Evolutionary conservation across 2,329 filamentous ascomycete species (phyloP), one percentile per base, ranked within the genome.

Genomic region (Fusarium virguliforme): DNA sequence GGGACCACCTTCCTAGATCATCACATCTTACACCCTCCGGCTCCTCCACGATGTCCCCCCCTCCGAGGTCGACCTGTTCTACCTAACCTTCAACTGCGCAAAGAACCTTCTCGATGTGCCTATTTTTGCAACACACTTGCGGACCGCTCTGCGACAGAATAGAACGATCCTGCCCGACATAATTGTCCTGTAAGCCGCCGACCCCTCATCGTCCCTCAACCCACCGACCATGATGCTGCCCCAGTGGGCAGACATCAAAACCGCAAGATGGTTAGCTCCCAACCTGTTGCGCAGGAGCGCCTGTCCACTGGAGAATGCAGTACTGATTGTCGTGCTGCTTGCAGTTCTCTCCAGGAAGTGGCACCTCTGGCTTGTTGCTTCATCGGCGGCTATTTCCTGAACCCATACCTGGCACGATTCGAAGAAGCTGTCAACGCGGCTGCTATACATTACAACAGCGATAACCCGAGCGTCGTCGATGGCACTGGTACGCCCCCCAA

Each of bases 81-180:
- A 97, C 69, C 81, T 97, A 60, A 97, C 95, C 10, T 97, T 96
- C 85, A 98, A 98, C 79, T 97, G 94, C 77, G 95, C 88, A 34
- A 92, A 93, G 73, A 86, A 86, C 60, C 82, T 90, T 8, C 89
- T 97, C 76, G 86, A 95, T 73, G 85, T 90, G 24, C 84, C 90
- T 38, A 85, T 89, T 57, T 94, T 98, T 75, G 90, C 92, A 13
- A 83, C 87, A 10, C 90, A 94, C 76, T 84, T 97, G 72, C 89
- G 92, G 77, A 79, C 81, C 69, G 85, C 85, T 24, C 86, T 96
- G 62, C 80, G 79, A 65, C 80, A 85, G 66, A 85, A 85, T 79
- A 78, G 79, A 24, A 79, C 82, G 4, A 78, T 78, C 51, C 77
- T 90, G 70, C 87, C 87, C 8, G 85, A 89, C 65, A 69, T 90